Evolutionary conservation across 2,329 filamentous ascomycete genomes (phyloP).

Genomic region (Fusarium sterilihyphosum): DNA sequence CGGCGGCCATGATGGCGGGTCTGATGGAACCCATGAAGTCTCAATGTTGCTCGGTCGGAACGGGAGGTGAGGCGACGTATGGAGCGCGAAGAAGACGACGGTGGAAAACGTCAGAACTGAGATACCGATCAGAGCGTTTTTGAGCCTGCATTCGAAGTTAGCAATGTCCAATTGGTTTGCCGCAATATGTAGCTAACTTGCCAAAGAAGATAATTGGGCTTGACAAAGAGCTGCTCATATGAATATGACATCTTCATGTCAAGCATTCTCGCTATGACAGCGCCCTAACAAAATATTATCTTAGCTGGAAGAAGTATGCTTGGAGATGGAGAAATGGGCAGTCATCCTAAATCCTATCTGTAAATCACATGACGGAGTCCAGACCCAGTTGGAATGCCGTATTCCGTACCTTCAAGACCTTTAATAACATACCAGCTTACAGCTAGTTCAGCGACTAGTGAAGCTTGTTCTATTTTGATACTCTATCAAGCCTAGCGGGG

Average conservation of each 20-base stretch:
- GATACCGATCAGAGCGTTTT: background rate
- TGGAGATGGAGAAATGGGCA: background rate
- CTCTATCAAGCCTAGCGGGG: background rate
- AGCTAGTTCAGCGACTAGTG: background rate
- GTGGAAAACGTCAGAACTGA: background rate
- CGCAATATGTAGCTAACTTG: background rate
- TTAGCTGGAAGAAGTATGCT: background rate
- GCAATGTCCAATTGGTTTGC: accelerated
- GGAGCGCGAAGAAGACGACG: background rate
- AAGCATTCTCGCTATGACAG: no score
- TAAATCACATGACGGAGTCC: background rate
- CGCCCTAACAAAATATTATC: accelerated
- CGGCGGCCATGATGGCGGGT: background rate
- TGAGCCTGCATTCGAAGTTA: accelerated
- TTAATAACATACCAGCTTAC: background rate
- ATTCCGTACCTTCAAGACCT: background rate
- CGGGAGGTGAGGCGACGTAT: background rate
- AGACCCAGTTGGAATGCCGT: background rate
- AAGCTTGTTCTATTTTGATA: background rate
- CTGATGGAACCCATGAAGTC: background rate
- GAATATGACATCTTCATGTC: background rate
- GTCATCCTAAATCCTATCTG: background rate
- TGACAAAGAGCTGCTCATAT: background rate
- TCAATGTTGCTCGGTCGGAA: background rate
- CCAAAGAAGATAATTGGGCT: background rate